Evolutionary conservation across 2,329 filamentous ascomycete species (phyloP), one percentile per base, ranked within the genome.

Genomic region (Exophiala sideris): DNA sequence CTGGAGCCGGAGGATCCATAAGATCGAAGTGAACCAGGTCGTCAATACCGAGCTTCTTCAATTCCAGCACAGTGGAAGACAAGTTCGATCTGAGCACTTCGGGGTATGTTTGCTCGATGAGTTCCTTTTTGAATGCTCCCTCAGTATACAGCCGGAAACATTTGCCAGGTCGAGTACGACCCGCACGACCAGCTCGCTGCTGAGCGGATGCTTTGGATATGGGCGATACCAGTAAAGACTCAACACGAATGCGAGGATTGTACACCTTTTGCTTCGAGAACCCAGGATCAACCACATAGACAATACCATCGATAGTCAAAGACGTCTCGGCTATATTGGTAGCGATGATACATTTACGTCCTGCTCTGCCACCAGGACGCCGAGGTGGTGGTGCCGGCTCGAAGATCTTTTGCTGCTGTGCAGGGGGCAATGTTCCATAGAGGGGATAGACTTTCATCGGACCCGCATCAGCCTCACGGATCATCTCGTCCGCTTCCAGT

Each of bases 241-340:
- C 94, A 61, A 99, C 91, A 71, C 94, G 86, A 65, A 96, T 95
- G 57, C 94, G 86, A 18, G 94, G 92, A 72, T 99, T 97, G 79
- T 97, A 99, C 59, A 97, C 94, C 74, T 97, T 99, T 68, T 99
- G 94, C 77, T 99, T 99, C 76, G 91, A 96, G 77, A 99, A 99
- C 34, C 94, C 94, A 2, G 94, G 92, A 67, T 99, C 94, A n/a
- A 99, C 92, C 33, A 99, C 94, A 67, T 96, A 99, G 34, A 99
- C 94, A 60, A 99, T 99, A 69, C 94, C 94, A 68, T 99, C 94
- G 57, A 99, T 99, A 44, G 94, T 99, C 73, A 99, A 83, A 66
- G 87, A 92, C 0, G 94, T 99, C 76, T 99, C 94, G 41, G 94
- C 94, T 71, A 99, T 99, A 72, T 99, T 99, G 62, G 94, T 99